Percentiles rank a stretch among this genome's conserved stretches.
These are phyloP conservation scores for Suillus alpinus DNA, from an alignment of 768 basidiomycete genomes.

Conservation along the genomic window DNA sequence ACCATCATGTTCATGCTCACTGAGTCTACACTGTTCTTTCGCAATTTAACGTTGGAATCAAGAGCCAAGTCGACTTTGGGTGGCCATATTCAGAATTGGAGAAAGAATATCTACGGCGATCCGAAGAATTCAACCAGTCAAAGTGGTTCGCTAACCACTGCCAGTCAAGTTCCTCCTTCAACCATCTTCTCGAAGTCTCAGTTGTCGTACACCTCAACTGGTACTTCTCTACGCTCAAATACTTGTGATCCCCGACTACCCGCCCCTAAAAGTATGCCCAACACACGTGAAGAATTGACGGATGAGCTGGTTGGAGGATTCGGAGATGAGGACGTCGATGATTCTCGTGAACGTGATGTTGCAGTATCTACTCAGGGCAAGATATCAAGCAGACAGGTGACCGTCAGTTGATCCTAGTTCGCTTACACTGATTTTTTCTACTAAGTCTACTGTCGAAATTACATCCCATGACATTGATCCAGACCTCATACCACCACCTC, in stretches of 20 bases:
- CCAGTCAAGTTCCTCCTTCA: neutral
- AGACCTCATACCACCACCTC: neutral
- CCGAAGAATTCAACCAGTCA: neutral
- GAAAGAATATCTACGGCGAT: neutral
- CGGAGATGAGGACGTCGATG: neutral
- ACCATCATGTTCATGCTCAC: slow-evolving; percentile 4
- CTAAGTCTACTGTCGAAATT: neutral
- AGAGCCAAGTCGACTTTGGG: neutral
- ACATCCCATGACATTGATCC: neutral
- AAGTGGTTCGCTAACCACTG: neutral
- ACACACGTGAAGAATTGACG: neutral
- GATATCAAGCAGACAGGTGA: neutral
- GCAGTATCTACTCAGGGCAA: neutral
- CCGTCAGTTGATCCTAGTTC: neutral
- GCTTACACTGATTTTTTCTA: neutral
- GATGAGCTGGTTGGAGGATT: slow-evolving; percentile 1
- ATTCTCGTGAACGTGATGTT: neutral
- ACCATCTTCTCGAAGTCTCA: neutral
- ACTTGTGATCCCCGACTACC: neutral
- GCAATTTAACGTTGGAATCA: neutral
- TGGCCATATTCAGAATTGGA: neutral
- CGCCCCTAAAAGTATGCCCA: neutral
- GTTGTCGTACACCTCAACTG: neutral
- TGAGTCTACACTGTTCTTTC: slow-evolving; percentile 6
- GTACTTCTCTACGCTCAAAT: neutral